A percentile compares a stretch with the other conserved stretches of the same genome.
phyloP scores from a whole-genome alignment of 2,329 filamentous ascomycete genomes.

The Aureobasidium pullulans region DNA sequence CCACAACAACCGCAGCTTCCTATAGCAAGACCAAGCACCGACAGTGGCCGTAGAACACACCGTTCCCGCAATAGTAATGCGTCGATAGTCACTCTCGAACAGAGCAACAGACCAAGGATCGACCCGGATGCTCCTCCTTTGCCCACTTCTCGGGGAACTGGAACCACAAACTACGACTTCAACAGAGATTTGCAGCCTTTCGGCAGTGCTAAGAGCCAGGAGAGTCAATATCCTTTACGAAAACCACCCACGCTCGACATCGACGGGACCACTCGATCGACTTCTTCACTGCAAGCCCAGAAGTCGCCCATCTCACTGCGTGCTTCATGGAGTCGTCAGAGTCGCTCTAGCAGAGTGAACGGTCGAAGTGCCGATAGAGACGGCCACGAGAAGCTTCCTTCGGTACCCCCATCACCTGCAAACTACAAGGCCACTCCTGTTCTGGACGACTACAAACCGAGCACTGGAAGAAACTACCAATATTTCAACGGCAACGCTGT shows the following conservation, averaged over 20 bases:
- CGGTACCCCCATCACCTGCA: constrained; percentile 66
- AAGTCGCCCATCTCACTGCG: constrained; percentile 48
- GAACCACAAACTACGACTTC: constrained; percentile 43
- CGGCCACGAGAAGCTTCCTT: constrained; percentile 77
- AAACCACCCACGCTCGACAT: constrained; percentile 9
- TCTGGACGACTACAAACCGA: constrained; percentile 28
- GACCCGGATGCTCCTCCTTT: constrained; percentile 42
- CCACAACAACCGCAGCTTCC: constrained; percentile 26
- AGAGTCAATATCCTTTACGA: constrained; percentile 36
- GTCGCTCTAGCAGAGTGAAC: constrained; percentile 12
- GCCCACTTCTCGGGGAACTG: constrained; percentile 70
- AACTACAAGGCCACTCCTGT: constrained; percentile 44
- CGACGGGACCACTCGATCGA: neutral
- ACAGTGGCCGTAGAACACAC: constrained; percentile 32
- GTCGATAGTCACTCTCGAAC: constrained; percentile 43
- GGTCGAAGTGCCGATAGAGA: constrained; percentile 12
- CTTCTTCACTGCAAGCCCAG: constrained; percentile 2
- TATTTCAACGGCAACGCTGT: constrained; percentile 92
- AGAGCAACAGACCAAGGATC: constrained; percentile 21
- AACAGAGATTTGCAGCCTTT: constrained; percentile 2
- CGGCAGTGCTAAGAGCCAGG: constrained; percentile 1
- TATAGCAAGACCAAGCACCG: constrained; percentile 19
- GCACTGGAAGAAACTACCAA: constrained; percentile 69
- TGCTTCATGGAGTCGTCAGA: constrained; percentile 16
- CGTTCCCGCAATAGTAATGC: constrained; percentile 52